Percentiles rank a stretch among this genome's conserved stretches.
phyloP scores from a whole-genome alignment of 2,329 filamentous ascomycete species.

The Huntiella abstrusa region DNA sequence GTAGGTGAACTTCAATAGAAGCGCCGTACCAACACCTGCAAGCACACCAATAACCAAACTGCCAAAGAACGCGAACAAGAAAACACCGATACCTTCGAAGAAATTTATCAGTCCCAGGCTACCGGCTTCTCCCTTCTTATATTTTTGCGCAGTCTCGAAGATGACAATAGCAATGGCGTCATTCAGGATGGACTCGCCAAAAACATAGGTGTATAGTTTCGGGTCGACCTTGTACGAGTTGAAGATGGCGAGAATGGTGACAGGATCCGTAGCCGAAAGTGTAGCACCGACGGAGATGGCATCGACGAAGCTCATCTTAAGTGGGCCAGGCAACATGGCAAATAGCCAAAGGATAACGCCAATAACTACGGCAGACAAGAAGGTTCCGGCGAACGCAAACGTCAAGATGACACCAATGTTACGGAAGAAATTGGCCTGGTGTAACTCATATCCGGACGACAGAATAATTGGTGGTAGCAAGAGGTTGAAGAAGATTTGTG shows the following conservation, averaged over 20 bases:
- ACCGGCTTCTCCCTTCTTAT: slow-evolving; percentile 55
- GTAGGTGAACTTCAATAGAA: slow-evolving; percentile 86
- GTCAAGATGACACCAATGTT: slow-evolving; percentile 95
- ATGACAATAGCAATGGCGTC: slow-evolving; percentile 97
- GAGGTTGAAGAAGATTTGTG: slow-evolving; percentile 98
- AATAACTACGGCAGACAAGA: slow-evolving; percentile 90
- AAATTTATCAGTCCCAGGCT: slow-evolving; percentile 63
- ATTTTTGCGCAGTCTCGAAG: slow-evolving; percentile 92
- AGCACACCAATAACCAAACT: slow-evolving; percentile 76
- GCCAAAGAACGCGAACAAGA: slow-evolving; percentile 90
- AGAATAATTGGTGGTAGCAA: slow-evolving; percentile 96
- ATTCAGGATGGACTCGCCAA: slow-evolving; percentile 94
- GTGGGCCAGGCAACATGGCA: slow-evolving; percentile 64
- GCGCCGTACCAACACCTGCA: slow-evolving; percentile 70
- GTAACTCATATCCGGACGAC: slow-evolving; percentile 88
- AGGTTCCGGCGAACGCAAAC: slow-evolving; percentile 92
- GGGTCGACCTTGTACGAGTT: slow-evolving; percentile 98
- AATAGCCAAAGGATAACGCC: slow-evolving; percentile 78
- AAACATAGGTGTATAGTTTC: slow-evolving; percentile 96
- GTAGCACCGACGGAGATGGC: slow-evolving; percentile 94
- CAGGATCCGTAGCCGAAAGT: slow-evolving; percentile 87
- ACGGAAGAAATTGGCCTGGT: slow-evolving; percentile 97
- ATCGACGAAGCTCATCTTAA: slow-evolving; percentile 81
- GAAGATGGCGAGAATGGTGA: slow-evolving; percentile 96
- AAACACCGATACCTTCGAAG: slow-evolving; percentile 82